phyloP scores from a whole-genome alignment of 139 green algal genomes.

The Mesotaenium endlicherianum region DNA sequence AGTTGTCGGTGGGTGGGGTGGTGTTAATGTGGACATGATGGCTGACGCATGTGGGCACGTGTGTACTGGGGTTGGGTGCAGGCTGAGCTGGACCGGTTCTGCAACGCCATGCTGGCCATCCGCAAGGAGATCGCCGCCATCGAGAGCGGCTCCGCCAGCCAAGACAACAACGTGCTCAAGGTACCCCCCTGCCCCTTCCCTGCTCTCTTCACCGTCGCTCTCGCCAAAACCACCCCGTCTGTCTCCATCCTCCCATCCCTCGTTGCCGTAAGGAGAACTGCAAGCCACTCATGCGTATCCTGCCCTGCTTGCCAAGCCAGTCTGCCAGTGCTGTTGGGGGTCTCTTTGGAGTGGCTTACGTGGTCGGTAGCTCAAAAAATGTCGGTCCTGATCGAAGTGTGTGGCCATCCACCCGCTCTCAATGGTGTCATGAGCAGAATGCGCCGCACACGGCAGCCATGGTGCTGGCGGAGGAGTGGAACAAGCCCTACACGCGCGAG shows the following conservation, averaged over 20 bases:
- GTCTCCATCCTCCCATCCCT: not conserved
- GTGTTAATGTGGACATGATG: too few relatives aligned
- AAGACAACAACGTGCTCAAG: conserved; percentile 89
- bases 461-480: conserved; percentile 82
- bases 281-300: not conserved
- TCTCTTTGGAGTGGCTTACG: too few relatives aligned
- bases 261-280: too few relatives aligned
- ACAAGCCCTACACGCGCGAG: conserved; percentile 88
- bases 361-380: too few relatives aligned
- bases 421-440: conserved; percentile 58
- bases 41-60: too few relatives aligned
- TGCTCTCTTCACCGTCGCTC: not conserved
- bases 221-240: not conserved
- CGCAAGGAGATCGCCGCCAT: conserved; percentile 85
- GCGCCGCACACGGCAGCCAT: conserved; percentile 82
- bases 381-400: too few relatives aligned
- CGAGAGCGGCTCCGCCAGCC: conserved; percentile 66
- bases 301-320: not conserved
- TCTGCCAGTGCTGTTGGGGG: too few relatives aligned
- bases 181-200: not conserved
- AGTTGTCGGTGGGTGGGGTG: too few relatives aligned
- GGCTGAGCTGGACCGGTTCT: conserved; percentile 89
- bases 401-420: too few relatives aligned
- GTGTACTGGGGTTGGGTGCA: too few relatives aligned
- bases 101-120: conserved; percentile 95